phyloP scores from a whole-genome alignment of 1,284 basidiomycete genomes.

The Rhodofomes roseus region DNA sequence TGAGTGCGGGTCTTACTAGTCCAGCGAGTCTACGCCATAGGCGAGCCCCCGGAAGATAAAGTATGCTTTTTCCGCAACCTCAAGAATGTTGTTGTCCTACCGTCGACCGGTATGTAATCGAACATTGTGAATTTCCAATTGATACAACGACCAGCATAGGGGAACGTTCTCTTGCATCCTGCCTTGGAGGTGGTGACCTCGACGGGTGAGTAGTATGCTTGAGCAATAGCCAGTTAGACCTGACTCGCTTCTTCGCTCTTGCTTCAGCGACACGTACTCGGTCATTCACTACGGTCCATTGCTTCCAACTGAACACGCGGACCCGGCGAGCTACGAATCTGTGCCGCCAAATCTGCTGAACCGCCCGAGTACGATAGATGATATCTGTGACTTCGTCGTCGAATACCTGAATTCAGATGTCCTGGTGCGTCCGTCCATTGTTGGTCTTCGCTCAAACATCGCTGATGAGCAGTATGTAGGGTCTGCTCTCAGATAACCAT shows the following conservation, averaged over 20 bases:
- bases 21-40: slow-evolving; percentile 68
- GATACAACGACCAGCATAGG: slow-evolving; percentile 34
- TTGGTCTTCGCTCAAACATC: neutral
- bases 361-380: slow-evolving; percentile 60
- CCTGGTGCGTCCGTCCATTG: slow-evolving; percentile 39
- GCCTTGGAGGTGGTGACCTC: slow-evolving; percentile 69
- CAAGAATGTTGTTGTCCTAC: slow-evolving; percentile 72
- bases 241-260: neutral
- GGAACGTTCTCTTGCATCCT: slow-evolving; percentile 59
- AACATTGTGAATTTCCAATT: neutral
- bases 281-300: slow-evolving; percentile 39
- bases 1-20: slow-evolving; percentile 36
- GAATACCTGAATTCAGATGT: slow-evolving; percentile 82
- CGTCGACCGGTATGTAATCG: slow-evolving; percentile 50
- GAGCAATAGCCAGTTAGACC: neutral
- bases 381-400: slow-evolving; percentile 79
- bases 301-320: slow-evolving; percentile 44
- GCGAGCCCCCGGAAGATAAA: slow-evolving; percentile 55
- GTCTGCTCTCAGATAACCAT: slow-evolving; percentile 64
- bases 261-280: slow-evolving; percentile 32
- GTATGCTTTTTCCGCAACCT: slow-evolving; percentile 59
- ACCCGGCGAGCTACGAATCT: slow-evolving; percentile 52
- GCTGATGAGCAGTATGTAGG: slow-evolving; percentile 35
- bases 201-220: slow-evolving; percentile 51
- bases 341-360: slow-evolving; percentile 27